phyloP scores from a whole-genome alignment of 441 rosid genomes.

The Populus hybrid region DNA sequence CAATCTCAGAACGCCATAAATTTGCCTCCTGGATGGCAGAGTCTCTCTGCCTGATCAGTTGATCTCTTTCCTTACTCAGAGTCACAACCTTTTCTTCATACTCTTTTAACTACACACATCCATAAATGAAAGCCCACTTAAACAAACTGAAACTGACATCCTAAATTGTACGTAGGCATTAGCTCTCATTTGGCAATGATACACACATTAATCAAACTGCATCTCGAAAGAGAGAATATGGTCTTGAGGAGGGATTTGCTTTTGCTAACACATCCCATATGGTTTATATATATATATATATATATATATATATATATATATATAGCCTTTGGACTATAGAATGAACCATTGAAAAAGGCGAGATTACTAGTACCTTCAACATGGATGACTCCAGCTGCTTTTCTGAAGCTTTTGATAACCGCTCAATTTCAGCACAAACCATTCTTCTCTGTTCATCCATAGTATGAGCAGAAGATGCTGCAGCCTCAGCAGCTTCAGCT shows the following conservation, averaged over 20 bases:
- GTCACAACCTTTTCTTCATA: constrained; percentile 54
- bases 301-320: neutral
- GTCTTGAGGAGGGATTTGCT: neutral
- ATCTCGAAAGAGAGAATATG: neutral
- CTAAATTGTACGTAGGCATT: constrained; percentile 6
- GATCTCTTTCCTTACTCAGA: constrained; percentile 72
- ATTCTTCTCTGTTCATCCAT: constrained; percentile 93
- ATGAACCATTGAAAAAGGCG: constrained; percentile 2
- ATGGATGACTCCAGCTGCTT: constrained; percentile 50
- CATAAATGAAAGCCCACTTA: constrained; percentile 11
- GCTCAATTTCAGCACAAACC: constrained; percentile 70
- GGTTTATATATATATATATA: too few relatives aligned
- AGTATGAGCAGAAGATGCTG: constrained; percentile 85
- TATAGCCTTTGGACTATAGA: neutral
- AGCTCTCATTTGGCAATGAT: neutral
- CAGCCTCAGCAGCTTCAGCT: constrained; percentile 98
- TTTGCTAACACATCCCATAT: neutral
- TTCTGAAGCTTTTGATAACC: constrained; percentile 52
- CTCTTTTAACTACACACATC: constrained; percentile 58
- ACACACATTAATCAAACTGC: neutral
- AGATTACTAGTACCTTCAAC: constrained; percentile 47
- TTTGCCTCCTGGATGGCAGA: constrained; percentile 83
- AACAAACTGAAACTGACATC: constrained; percentile 11
- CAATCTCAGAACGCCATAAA: constrained; percentile 94
- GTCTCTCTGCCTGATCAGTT: constrained; percentile 75